Base-by-base conservation (phyloP, 768 basidiomycete species). In the Tulasnella sp. region DNA sequence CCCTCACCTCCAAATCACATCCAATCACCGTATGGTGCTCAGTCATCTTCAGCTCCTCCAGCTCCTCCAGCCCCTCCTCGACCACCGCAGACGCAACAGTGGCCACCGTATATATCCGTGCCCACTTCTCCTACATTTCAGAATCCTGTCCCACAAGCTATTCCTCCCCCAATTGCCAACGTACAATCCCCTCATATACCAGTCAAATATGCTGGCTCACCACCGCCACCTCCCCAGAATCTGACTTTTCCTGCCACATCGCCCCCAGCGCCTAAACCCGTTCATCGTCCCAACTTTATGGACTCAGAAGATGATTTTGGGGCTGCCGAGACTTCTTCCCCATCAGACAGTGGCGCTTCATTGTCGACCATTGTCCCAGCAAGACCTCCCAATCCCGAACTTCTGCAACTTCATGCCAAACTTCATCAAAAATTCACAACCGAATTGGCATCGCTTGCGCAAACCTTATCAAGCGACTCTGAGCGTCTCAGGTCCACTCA, bases 351-450 rank as follows among this genome's bases (percentile, higher is more conserved):
- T 1, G 16, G 25, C 10, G 12, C 42, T 3, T 20, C 10, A 10
- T n/a, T 20, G 12, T 48, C 35, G 33, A 37, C 32, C 49, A 13
- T 0, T 40, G 31, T 22, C 53, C 88, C 88, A 53, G 83, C 81
- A 35, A 81, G 86, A 24, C 89, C 88, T 16, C 85, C 83, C 4
- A 90, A 93, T 66, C 90, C 89, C 45, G 88, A 93, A 62, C 72
- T 95, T 12, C 72, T 95, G 53, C 76, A 73, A 16, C 71, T 96
- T 19, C 88, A 93, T 55, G 70, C 74, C 10, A 75, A 76, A 58
- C 76, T 95, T 35, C 81, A 88, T 62, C 73, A 76, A 34, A 87
- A 83, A 62, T 63, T 99, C 37, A 67, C 72, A 39, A 72, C 79
- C 47, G 80, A 88, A 61, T 70, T 89, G 45, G 72, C 75, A 44